A percentile compares a stretch with the other conserved stretches of the same genome.
These are phyloP conservation scores for Thielaviopsis ethacetica DNA, from an alignment of 2,329 filamentous ascomycete species.

Conservation along the genomic window DNA sequence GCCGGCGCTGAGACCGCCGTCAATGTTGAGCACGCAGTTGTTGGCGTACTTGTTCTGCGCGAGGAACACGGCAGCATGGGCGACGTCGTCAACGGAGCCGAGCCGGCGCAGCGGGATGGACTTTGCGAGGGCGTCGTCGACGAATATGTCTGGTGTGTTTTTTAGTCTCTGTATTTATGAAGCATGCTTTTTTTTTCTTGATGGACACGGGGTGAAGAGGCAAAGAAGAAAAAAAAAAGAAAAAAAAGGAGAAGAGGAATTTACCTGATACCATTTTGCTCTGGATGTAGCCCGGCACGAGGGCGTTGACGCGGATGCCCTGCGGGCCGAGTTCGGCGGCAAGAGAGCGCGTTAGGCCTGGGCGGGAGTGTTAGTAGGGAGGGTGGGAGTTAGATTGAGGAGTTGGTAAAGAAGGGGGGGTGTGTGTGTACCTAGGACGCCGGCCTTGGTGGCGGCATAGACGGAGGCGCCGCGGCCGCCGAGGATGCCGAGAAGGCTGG, in stretches of 20 bases:
- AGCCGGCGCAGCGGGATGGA: slow-evolving; percentile 34
- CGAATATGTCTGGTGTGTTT: slow-evolving; percentile 3
- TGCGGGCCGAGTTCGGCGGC: slow-evolving; percentile 43
- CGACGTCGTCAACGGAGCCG: slow-evolving; percentile 53
- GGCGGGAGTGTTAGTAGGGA: background rate
- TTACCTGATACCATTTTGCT: slow-evolving; percentile 65
- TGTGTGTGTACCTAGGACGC: slow-evolving; percentile 43
- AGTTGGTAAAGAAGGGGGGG: background rate
- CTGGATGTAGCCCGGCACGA: slow-evolving; percentile 69
- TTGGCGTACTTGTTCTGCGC: slow-evolving; percentile 67
- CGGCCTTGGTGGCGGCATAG: slow-evolving; percentile 70
- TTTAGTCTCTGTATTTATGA: background rate
- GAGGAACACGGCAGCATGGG: slow-evolving; percentile 67
- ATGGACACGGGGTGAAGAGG: too few relatives aligned
- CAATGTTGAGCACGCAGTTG: slow-evolving; percentile 72
- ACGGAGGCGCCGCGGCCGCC: slow-evolving; percentile 54
- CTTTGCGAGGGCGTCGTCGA: background rate
- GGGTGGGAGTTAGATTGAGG: too few relatives aligned
- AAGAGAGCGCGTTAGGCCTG: slow-evolving; percentile 52
- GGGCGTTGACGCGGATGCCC: slow-evolving; percentile 59
- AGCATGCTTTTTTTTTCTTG: background rate
- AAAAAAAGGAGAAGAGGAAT: background rate
- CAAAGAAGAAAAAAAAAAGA: background rate
- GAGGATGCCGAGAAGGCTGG: slow-evolving; percentile 55
- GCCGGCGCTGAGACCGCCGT: slow-evolving; percentile 62